Conservation (phyloP, 2,329 filamentous ascomycete genomes). For the Metarhizium rileyi region DNA sequence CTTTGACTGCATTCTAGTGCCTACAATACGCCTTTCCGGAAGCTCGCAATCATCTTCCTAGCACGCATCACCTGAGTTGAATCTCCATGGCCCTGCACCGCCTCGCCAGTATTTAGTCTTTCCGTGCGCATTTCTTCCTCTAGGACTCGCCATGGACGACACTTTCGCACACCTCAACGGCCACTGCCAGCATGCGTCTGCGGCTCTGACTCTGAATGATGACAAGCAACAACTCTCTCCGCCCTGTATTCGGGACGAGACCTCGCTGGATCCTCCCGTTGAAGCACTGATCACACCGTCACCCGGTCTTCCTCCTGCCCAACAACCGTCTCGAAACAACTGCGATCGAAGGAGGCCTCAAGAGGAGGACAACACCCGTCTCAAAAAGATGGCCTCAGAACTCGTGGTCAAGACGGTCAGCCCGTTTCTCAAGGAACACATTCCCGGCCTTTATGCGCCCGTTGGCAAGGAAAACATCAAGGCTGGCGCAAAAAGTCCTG, state of each 20-base stretch:
- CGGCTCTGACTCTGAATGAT: background rate
- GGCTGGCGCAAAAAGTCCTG: conserved; percentile 13
- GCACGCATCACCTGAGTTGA: conserved; percentile 1
- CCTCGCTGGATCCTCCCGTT: background rate
- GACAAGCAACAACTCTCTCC: background rate
- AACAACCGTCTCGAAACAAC: conserved; percentile 29
- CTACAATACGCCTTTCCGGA: background rate
- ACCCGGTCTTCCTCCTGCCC: conserved; percentile 5
- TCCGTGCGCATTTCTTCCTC: background rate
- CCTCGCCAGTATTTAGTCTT: conserved; percentile 1
- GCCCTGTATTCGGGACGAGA: background rate
- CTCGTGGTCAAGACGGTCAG: conserved; percentile 70
- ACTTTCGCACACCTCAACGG: conserved; percentile 2
- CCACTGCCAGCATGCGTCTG: conserved; percentile 3
- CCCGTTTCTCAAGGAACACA: conserved; percentile 84
- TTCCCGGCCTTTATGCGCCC: conserved; percentile 79
- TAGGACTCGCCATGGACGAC: conserved; percentile 2
- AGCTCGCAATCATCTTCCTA: conserved; percentile 5
- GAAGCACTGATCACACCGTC: background rate
- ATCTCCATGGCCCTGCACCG: background rate
- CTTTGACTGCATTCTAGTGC: background rate
- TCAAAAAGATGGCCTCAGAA: conserved; percentile 51
- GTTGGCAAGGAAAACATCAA: conserved; percentile 45
- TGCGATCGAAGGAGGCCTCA: conserved; percentile 42
- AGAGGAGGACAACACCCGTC: conserved; percentile 37